Evolutionary conservation across 371 early-diverging fungal species (phyloP), one percentile per base, ranked within the genome.

Genomic region (Actinomortierella ambigua): DNA sequence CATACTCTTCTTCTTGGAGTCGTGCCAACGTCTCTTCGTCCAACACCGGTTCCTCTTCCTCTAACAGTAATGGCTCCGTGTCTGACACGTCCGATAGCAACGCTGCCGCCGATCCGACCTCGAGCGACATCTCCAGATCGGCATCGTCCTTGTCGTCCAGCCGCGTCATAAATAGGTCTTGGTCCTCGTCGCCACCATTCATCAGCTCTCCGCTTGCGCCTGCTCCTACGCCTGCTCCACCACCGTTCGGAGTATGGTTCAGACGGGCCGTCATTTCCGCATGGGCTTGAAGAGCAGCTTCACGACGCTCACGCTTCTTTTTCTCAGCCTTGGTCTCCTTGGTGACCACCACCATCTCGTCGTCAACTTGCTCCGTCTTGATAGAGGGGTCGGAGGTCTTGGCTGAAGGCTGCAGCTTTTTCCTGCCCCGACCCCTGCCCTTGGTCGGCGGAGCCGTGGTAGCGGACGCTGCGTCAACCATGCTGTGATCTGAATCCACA

Each of bases 1-100:
- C 70, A 29, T 70, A 70, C 22, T 70, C 70, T 34, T 42, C 57
- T 22, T 70, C 70, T 46, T 70, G 70, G 13, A 61, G 61, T n/a
- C 61, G 57, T 2, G 65, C 58, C 23, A 65, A 23, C 1, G 61
- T 49, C 28, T 70, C 70, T 17, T 64, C 65, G 22, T 18, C 18
- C 48, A 48, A 3, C 22, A 48, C 58, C 17, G 40, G 42, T 22
- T 53, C 64, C 13, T 27, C 27, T 14, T 24, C 50, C 2, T 49
- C 51, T n/a, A n/a, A n/a, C n/a, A 34, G 34, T 11, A 34, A 34
- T 34, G 23, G 22, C 15, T 70, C 70, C 11, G 64, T 58, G 5
- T 65, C 70, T 2, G 64, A 61, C 17, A 46, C 58, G 20, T 63
- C 65, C 49, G 51, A 57, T 28, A 34, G 34, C 7, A 34, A 11